A percentile compares a stretch with the other conserved stretches of the same genome.
Conservation (phyloP, 106 monocot genomes). For the Allium cepa region DNA sequence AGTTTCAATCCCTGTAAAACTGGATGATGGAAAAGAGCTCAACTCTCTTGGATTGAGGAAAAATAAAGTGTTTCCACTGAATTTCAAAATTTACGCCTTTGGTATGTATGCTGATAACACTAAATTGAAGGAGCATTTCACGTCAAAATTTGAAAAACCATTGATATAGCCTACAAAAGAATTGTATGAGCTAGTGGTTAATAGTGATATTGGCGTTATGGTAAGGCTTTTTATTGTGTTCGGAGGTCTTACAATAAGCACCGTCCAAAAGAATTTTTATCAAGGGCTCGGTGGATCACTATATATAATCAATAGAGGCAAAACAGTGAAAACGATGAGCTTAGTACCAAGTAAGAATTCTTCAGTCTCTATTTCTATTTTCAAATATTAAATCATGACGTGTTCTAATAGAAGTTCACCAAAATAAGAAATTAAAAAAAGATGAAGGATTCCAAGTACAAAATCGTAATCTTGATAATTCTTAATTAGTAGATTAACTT, state of each 20-base stretch:
- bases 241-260: conserved; percentile 32
- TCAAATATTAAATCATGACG: too few species aligned
- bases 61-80: conserved; percentile 39
- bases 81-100: conserved; percentile 53
- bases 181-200: conserved; percentile 36
- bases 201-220: conserved; percentile 27
- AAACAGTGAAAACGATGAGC: conserved; percentile 23
- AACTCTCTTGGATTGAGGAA: conserved; percentile 30
- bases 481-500: too few species aligned
- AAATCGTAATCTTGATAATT: neutral
- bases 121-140: conserved; percentile 32
- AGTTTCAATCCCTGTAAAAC: conserved; percentile 33
- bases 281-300: conserved; percentile 40
- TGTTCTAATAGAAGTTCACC: too few species aligned
- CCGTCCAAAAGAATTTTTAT: conserved; percentile 49
- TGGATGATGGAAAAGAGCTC: conserved; percentile 36
- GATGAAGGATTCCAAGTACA: too few species aligned
- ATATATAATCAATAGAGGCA: conserved; percentile 49
- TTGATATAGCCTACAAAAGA: conserved; percentile 34
- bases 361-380: too few species aligned
- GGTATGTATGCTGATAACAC: conserved; percentile 57
- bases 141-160: conserved; percentile 23
- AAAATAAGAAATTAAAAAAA: too few species aligned
- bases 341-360: conserved; percentile 32
- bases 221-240: conserved; percentile 56